Percentiles rank a stretch among this genome's conserved stretches.
These are phyloP conservation scores for Fusarium xyrophilum DNA, from an alignment of 2,329 filamentous ascomycete species.

Conservation along the genomic window DNA sequence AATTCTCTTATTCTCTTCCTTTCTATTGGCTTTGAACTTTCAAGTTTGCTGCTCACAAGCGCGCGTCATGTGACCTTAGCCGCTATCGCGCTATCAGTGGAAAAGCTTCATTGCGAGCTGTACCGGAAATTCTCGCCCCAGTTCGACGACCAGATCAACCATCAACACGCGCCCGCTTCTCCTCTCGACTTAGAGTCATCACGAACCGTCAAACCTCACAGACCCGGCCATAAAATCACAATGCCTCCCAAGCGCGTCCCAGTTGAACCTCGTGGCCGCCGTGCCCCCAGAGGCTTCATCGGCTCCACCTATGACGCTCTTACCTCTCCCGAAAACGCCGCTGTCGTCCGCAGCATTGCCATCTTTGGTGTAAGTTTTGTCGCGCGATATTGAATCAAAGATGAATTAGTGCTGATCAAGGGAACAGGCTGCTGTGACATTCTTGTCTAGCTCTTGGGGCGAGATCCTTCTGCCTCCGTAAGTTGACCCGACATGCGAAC, in stretches of 20 bases:
- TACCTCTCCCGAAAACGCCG: slow-evolving; percentile 71
- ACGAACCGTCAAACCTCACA: background rate
- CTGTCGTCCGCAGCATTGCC: slow-evolving; percentile 71
- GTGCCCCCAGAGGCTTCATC: slow-evolving; percentile 59
- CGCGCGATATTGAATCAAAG: too few relatives aligned
- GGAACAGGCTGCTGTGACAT: slow-evolving; percentile 66
- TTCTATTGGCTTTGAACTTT: background rate
- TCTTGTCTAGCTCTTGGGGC: slow-evolving; percentile 72
- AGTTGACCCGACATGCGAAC: slow-evolving; percentile 36
- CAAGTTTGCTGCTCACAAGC: background rate
- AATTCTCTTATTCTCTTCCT: rapidly evolving
- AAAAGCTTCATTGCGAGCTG: slow-evolving; percentile 28
- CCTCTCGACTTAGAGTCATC: slow-evolving; percentile 13
- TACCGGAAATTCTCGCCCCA: slow-evolving; percentile 37
- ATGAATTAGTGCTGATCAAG: slow-evolving; percentile 1
- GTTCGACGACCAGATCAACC: slow-evolving; percentile 14
- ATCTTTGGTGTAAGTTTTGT: slow-evolving; percentile 68
- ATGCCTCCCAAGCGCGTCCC: slow-evolving; percentile 71
- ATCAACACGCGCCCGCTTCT: slow-evolving; percentile 1
- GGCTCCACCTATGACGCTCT: slow-evolving; percentile 66
- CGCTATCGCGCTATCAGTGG: slow-evolving; percentile 21
- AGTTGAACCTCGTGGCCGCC: slow-evolving; percentile 53
- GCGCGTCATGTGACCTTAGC: slow-evolving; percentile 40
- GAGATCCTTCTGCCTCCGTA: slow-evolving; percentile 72
- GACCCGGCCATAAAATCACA: slow-evolving; percentile 27